These are phyloP conservation scores for Nematocida sp. DNA, from an alignment of 371 early-diverging fungal species.

Conservation along the genomic window DNA sequence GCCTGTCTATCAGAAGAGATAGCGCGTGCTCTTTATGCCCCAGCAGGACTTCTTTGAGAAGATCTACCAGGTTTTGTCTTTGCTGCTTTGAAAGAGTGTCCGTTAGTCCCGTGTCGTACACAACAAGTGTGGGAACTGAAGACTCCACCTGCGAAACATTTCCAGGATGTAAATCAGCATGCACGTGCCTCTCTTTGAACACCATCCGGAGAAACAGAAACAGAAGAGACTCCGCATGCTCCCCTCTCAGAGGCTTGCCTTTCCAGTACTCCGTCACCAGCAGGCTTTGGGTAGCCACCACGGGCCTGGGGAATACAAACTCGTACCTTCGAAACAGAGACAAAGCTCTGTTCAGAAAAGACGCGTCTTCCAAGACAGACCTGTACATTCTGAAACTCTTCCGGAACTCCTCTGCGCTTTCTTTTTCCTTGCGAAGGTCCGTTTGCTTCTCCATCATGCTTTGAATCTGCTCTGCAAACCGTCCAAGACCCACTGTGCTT, in stretches of 20 bases:
- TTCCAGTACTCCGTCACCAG: constrained; percentile 25
- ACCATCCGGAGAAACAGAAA: constrained; percentile 67
- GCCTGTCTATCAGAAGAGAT: constrained; percentile 16
- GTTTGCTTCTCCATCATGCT: constrained; percentile 81
- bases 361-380: not conserved
- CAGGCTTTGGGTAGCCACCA: constrained; percentile 37
- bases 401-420: constrained; percentile 70
- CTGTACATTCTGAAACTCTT: constrained; percentile 66
- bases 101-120: constrained; percentile 41
- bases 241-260: constrained; percentile 58
- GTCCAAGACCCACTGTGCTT: constrained; percentile 73
- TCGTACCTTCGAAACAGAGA: constrained; percentile 48
- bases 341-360: not conserved
- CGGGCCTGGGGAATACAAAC: constrained; percentile 51
- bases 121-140: not conserved
- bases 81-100: constrained; percentile 10
- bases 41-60: constrained; percentile 10
- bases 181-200: constrained; percentile 68
- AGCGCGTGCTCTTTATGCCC: not conserved
- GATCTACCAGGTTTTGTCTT: constrained; percentile 20
- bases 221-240: constrained; percentile 62
- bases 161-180: constrained; percentile 54
- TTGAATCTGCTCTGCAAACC: constrained; percentile 77
- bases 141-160: constrained; percentile 12
- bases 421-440: constrained; percentile 75